Evolutionary conservation across 495 filamentous ascomycete genomes (phyloP).

Genomic region (Tuber indicum): DNA sequence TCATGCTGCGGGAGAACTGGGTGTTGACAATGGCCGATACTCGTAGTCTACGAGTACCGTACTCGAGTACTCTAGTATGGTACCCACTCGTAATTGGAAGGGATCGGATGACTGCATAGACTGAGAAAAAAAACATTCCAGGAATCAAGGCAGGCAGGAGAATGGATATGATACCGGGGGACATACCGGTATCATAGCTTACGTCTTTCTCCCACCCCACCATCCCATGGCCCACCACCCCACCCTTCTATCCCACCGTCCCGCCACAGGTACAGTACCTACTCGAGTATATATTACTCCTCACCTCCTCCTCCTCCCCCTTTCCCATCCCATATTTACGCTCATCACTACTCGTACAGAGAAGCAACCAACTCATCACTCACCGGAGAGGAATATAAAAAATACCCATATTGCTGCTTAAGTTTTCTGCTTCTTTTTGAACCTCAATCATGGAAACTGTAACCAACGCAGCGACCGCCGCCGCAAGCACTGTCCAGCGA

Average conservation of each 20-base stretch:
- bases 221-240: not conserved
- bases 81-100: not conserved
- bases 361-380: not conserved
- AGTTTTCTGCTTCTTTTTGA: not conserved
- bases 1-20: not conserved
- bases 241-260: not conserved
- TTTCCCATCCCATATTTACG: not conserved
- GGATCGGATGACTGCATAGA: not conserved
- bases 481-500: conserved; percentile 3
- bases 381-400: not conserved
- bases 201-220: not conserved
- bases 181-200: not conserved
- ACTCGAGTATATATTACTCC: not conserved
- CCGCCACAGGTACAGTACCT: not conserved
- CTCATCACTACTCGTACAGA: not conserved
- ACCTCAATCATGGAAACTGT: conserved; percentile 22
- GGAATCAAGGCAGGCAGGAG: not conserved
- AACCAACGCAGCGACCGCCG: conserved; percentile 21
- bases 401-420: not conserved
- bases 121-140: not conserved
- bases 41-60: not conserved
- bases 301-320: not conserved
- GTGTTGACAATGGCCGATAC: not conserved
- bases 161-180: not conserved
- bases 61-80: too few relatives aligned